Evolutionary conservation across 306 rosid genomes (phyloP).

Genomic region (Abrus pulchellus): DNA sequence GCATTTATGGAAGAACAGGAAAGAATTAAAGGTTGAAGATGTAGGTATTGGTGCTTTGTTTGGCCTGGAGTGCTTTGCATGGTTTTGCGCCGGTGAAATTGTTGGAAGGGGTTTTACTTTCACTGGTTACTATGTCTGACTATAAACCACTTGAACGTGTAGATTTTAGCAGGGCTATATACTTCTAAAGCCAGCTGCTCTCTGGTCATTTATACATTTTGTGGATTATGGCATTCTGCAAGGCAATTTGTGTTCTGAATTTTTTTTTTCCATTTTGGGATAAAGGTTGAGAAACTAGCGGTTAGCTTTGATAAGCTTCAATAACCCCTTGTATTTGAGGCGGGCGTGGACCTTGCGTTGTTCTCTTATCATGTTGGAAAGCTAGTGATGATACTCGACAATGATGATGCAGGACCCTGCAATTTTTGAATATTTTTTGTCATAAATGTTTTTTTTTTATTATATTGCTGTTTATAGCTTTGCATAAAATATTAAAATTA

Average conservation of each 20-base stretch:
- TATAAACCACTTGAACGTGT: slow-evolving; percentile 37
- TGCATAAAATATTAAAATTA: background rate
- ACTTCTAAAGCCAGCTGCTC: slow-evolving; percentile 48
- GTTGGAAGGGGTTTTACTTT: slow-evolving; percentile 92
- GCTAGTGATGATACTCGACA: slow-evolving; percentile 49
- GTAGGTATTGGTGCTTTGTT: slow-evolving; percentile 84
- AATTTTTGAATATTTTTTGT: slow-evolving; percentile 13
- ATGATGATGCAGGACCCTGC: slow-evolving; percentile 40
- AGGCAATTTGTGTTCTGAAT: slow-evolving; percentile 52
- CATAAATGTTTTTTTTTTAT: background rate
- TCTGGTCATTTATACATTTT: slow-evolving; percentile 53
- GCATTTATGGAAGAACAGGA: slow-evolving; percentile 77
- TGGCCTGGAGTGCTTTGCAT: slow-evolving; percentile 87
- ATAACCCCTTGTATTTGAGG: slow-evolving; percentile 73
- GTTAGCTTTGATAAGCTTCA: slow-evolving; percentile 62
- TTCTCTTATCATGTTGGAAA: slow-evolving; percentile 50
- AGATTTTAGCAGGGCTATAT: slow-evolving; percentile 48
- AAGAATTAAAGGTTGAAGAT: slow-evolving; percentile 84
- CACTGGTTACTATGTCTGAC: slow-evolving; percentile 84
- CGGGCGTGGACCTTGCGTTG: slow-evolving; percentile 52
- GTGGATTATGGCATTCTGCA: slow-evolving; percentile 56
- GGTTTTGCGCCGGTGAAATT: slow-evolving; percentile 86
- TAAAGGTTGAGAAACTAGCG: slow-evolving; percentile 57
- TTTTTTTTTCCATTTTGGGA: slow-evolving; percentile 42
- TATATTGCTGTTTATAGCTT: background rate